phyloP scores from a whole-genome alignment of 1,139 yeast species.

The Candida tetrigidarum region DNA sequence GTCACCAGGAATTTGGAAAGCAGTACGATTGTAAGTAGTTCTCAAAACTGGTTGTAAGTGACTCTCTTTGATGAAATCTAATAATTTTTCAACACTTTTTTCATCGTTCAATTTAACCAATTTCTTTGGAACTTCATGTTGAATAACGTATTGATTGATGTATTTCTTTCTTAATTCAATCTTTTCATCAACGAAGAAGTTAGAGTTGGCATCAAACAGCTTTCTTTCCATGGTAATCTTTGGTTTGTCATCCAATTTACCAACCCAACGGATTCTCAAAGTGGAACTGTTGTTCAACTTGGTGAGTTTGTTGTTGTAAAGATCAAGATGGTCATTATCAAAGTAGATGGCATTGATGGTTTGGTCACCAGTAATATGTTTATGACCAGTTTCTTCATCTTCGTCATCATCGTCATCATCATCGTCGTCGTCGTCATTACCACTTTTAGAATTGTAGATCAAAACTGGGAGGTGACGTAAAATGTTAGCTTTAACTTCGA shows the following conservation, averaged over 20 bases:
- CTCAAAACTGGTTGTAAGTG: conserved; percentile 85
- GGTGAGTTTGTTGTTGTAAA: conserved; percentile 83
- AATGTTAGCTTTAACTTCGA: conserved; percentile 95
- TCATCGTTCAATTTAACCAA: conserved; percentile 29
- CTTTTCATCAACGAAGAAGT: conserved; percentile 59
- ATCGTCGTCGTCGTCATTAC: conserved; percentile 40
- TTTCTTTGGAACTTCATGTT: conserved; percentile 33
- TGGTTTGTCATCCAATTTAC: conserved; percentile 74
- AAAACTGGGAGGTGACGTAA: conserved; percentile 92
- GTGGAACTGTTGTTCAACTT: conserved; percentile 73
- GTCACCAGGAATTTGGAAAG: conserved; percentile 98
- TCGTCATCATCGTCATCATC: conserved; percentile 42
- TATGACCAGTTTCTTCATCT: conserved; percentile 27
- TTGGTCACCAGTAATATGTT: conserved; percentile 55
- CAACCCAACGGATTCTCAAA: conserved; percentile 89
- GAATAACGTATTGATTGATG: conserved; percentile 35
- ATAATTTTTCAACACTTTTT: conserved; percentile 45
- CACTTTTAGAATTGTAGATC: conserved; percentile 60
- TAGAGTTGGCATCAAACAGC: conserved; percentile 59
- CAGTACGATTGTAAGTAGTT: conserved; percentile 87
- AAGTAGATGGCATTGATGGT: conserved; percentile 85
- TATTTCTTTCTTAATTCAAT: conserved; percentile 75
- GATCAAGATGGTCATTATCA: conserved; percentile 80
- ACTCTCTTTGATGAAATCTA: conserved; percentile 65
- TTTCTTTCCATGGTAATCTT: conserved; percentile 83